Evolutionary conservation across 2,329 filamentous ascomycete genomes (phyloP), one percentile per base, ranked within the genome.

Genomic region (Stachybotrys chlorohalonatus): DNA sequence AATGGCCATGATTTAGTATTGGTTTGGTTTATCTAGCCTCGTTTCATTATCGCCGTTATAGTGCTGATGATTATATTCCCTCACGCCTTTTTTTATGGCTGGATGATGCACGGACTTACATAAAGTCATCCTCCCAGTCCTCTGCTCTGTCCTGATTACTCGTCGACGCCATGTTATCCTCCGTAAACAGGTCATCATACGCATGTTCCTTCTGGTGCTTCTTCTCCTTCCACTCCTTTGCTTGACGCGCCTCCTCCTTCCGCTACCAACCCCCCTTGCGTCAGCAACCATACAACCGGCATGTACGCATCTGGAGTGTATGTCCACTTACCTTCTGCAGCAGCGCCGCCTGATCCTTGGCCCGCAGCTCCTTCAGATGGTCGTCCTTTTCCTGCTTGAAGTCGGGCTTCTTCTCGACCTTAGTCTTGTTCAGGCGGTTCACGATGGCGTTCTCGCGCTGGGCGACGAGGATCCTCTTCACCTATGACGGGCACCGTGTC

Each of bases 341-440:
- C 61, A 75, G 74, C 1, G 78, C 75, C 13, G 82, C 81, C 64
- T 86, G 82, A 53, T 96, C 90, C 56, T 76, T 80, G 68, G 84
- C 86, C 59, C 90, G 79, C 62, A 93, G 74, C 71, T 87, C 84
- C 62, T 83, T 84, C 57, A 87, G 72, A 47, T 83, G 81, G 52
- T 90, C 87, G 54, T 95, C 91, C 67, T 86, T 89, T 74, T 96
- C 92, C 66, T 86, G 83, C 56, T 80, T 78, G 11, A 99, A 75
- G 67, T 97, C 90, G 0, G 93, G 91, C 68, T 86, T 90, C 70
- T 86, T 89, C 74, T 97, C 93, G 39, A 89, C 83, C 62, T 87
- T 90, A 42, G 94, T 99, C 80, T 97, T 99, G 77, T 96, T 97
- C 60, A 99, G 82, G n/a, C 94, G 85, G 75, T 99, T 99, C 75